These are phyloP conservation scores for Phaffia tasmanica DNA, from an alignment of 768 basidiomycete species.

Conservation along the genomic window DNA sequence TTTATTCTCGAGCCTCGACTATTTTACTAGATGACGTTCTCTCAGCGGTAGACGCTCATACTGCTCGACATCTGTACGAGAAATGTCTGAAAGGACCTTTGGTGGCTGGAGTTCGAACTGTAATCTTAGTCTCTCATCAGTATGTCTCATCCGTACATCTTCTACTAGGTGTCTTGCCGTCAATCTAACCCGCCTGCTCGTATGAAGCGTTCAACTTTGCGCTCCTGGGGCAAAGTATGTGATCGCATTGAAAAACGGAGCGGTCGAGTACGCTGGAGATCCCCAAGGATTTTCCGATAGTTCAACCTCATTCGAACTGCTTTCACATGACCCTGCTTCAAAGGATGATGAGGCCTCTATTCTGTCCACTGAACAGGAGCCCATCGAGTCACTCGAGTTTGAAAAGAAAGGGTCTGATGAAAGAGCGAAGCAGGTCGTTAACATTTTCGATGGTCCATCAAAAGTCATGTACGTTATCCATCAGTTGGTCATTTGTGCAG, in stretches of 20 bases:
- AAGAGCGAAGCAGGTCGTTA: background rate
- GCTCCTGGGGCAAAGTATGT: constrained; percentile 66
- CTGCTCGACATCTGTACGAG: constrained; percentile 67
- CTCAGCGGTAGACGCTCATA: constrained; percentile 68
- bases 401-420: constrained; percentile 6
- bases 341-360: constrained; percentile 41
- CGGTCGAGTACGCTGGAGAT: constrained; percentile 62
- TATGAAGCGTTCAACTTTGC: background rate
- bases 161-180: background rate
- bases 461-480: background rate
- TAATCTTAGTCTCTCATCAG: constrained; percentile 87
- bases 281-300: constrained; percentile 55
- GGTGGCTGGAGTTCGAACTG: constrained; percentile 56
- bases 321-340: constrained; percentile 45
- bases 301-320: constrained; percentile 53
- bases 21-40: constrained; percentile 76
- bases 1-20: constrained; percentile 75
- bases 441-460: background rate
- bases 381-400: constrained; percentile 6
- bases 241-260: constrained; percentile 49
- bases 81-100: constrained; percentile 71
- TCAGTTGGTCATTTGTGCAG: background rate
- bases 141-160: background rate
- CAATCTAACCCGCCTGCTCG: background rate
- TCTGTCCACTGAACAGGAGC: constrained; percentile 37